Evolutionary conservation across 768 basidiomycete species (phyloP), one percentile per base, ranked within the genome.

Genomic region (Piloderma croceum): DNA sequence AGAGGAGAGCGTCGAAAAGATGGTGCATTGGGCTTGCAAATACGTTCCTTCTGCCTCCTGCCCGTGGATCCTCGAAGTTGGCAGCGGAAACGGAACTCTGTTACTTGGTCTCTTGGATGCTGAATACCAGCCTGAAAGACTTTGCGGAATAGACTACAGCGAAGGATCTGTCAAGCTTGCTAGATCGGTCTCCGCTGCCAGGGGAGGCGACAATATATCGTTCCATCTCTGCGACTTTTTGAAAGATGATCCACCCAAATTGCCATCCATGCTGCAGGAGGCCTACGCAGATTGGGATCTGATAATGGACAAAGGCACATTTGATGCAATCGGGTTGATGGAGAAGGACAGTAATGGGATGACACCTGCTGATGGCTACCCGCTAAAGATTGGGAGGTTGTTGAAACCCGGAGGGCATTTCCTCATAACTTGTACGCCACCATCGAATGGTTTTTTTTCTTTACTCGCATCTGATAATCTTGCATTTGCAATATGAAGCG

Each of bases 301-400:
- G 5, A 54, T 90, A 12, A 54, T 90, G 41, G 89, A 91, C 61
- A 91, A 91, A 57, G 89, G 89, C n/a, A 91, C 89, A 0, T 88
- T 79, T 52, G 89, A 91, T 52, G 87, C 89, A 5, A 89, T 90
- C 36, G 83, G 86, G 0, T 61, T 91, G 27, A 81, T 74, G 36
- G 68, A 70, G 40, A 79, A 76, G 52, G 77, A 81, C 31, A 68
- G 61, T 5, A 50, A 57, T 25, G 84, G 81, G 17, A 56, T 49
- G 31, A 65, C 71, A 1, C 80, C 81, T 2, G 73, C 73, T 0
- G 60, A 67, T n/a, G 56, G 52, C 13, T 90, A 91, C 56, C 84
- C 83, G 3, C 51, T 47, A 33, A 74, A 78, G 10, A 72, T 83
- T 17, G 61, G 64, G 10, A 58, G 59, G 27, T 54, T 86, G 39